A percentile compares a stretch with the other conserved stretches of the same genome.
Conservation (phyloP, 352 stramenopile species). For the Halophytophthora batemanensis region DNA sequence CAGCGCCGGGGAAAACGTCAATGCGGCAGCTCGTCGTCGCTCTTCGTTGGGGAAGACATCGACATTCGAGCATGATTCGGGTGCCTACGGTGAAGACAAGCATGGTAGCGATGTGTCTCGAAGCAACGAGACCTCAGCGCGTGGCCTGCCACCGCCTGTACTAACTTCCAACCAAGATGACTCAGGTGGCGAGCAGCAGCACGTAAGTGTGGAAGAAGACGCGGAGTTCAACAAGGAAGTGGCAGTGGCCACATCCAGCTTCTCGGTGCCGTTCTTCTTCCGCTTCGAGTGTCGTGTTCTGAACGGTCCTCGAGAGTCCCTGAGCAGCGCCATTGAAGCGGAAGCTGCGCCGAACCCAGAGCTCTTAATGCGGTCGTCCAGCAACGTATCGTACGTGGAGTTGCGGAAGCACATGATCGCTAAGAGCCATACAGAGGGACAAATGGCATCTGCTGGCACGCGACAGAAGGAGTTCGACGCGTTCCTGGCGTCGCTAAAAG, state of each 20-base stretch:
- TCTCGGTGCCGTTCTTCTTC: conserved; percentile 85
- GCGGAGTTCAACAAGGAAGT: conserved; percentile 85
- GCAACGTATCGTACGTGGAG: conserved; percentile 51
- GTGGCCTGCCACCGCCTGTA: conserved; percentile 25
- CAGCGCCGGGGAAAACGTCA: conserved; percentile 6
- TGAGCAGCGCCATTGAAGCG: conserved; percentile 18
- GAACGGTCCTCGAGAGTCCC: conserved; percentile 23
- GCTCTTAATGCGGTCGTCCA: conserved; percentile 36
- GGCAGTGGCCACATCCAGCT: conserved; percentile 73
- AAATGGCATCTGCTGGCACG: conserved; percentile 19
- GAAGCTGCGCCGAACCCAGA: conserved; percentile 11
- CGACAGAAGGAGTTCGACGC: conserved; percentile 32
- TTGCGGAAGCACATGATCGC: conserved; percentile 28
- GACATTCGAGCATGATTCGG: conserved; percentile 1
- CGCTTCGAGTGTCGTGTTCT: conserved; percentile 77
- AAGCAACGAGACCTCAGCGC: conserved; percentile 19
- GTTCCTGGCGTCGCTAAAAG: conserved; percentile 40
- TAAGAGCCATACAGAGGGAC: conserved; percentile 13
- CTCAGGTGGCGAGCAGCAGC: conserved; percentile 29
- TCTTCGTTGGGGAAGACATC: neutral
- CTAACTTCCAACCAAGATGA: conserved; percentile 22
- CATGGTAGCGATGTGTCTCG: conserved; percentile 4
- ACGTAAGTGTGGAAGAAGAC: conserved; percentile 57
- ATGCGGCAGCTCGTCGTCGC: neutral
- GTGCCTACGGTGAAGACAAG: conserved; percentile 8